Conservation (phyloP, 2,329 filamentous ascomycete genomes). For the Arachnopeziza araneosa region DNA sequence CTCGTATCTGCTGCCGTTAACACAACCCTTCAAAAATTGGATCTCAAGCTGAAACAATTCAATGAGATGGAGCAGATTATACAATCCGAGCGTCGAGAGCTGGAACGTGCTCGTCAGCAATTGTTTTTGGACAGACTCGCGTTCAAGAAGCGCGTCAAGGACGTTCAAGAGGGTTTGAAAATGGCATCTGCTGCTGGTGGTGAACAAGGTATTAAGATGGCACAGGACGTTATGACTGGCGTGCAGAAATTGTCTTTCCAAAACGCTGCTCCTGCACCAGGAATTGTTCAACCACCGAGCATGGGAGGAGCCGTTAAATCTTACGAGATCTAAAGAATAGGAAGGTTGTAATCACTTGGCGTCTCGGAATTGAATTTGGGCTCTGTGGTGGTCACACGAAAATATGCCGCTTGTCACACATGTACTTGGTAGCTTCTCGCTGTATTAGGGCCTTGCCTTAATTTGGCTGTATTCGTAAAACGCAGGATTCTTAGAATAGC, state of each 20-base stretch:
- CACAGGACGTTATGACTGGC: constrained; percentile 28
- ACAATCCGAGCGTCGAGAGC: constrained; percentile 84
- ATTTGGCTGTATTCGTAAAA: background rate
- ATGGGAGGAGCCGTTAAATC: constrained; percentile 48
- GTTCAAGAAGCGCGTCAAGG: constrained; percentile 81
- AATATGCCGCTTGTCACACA: constrained; percentile 11
- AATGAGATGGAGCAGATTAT: constrained; percentile 91
- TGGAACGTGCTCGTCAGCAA: constrained; percentile 87
- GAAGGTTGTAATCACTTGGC: constrained; percentile 13
- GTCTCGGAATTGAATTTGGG: constrained; percentile 25
- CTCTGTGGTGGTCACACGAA: constrained; percentile 9
- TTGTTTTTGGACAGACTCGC: constrained; percentile 87
- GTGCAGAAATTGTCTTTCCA: constrained; percentile 49
- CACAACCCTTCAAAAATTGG: constrained; percentile 88
- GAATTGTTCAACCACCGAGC: constrained; percentile 49
- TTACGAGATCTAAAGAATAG: constrained; percentile 28
- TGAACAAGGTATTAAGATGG: constrained; percentile 31
- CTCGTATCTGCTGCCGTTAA: constrained; percentile 91
- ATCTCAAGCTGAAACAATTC: constrained; percentile 94
- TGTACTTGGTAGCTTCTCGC: background rate
- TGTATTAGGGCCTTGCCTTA: background rate
- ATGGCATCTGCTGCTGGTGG: constrained; percentile 37
- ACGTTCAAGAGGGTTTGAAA: constrained; percentile 72
- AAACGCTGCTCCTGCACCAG: constrained; percentile 34
- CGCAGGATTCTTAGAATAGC: background rate